phyloP scores from a whole-genome alignment of 371 early-diverging fungal species.

The Actinomortierella ambigua region DNA sequence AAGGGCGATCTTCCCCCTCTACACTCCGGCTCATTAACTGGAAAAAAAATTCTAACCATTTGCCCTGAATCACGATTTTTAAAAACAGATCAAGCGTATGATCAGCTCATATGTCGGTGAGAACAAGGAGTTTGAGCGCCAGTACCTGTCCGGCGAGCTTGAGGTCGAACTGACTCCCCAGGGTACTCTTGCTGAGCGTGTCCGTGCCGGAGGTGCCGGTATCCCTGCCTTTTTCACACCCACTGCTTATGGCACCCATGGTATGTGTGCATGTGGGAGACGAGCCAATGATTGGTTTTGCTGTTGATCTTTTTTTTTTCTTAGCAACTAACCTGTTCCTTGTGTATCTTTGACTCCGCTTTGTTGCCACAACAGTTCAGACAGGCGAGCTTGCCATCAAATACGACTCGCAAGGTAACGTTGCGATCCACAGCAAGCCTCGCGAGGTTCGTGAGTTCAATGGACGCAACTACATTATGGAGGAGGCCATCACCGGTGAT shows the following conservation, averaged over 20 bases:
- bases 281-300: background rate
- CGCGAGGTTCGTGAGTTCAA: slow-evolving; percentile 63
- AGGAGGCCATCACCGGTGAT: slow-evolving; percentile 73
- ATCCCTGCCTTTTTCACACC: slow-evolving; percentile 75
- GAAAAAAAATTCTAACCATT: too few relatives aligned
- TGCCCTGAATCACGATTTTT: too few relatives aligned
- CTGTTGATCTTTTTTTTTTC: background rate
- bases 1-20: too few relatives aligned
- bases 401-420: slow-evolving; percentile 53
- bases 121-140: slow-evolving; percentile 74
- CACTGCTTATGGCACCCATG: slow-evolving; percentile 70
- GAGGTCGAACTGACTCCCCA: slow-evolving; percentile 75
- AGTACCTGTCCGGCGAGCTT: slow-evolving; percentile 74
- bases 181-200: slow-evolving; percentile 66
- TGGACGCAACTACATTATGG: slow-evolving; percentile 68
- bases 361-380: slow-evolving; percentile 15
- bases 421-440: slow-evolving; percentile 51
- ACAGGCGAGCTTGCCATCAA: slow-evolving; percentile 60
- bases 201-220: slow-evolving; percentile 74
- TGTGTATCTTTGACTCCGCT: background rate
- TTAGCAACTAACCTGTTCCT: too few relatives aligned
- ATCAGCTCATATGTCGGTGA: slow-evolving; percentile 75
- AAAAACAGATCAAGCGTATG: slow-evolving; percentile 68
- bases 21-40: too few relatives aligned
- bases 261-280: slow-evolving; percentile 55